Base-by-base conservation (phyloP, 768 basidiomycete species). In the Calocybe indica region DNA sequence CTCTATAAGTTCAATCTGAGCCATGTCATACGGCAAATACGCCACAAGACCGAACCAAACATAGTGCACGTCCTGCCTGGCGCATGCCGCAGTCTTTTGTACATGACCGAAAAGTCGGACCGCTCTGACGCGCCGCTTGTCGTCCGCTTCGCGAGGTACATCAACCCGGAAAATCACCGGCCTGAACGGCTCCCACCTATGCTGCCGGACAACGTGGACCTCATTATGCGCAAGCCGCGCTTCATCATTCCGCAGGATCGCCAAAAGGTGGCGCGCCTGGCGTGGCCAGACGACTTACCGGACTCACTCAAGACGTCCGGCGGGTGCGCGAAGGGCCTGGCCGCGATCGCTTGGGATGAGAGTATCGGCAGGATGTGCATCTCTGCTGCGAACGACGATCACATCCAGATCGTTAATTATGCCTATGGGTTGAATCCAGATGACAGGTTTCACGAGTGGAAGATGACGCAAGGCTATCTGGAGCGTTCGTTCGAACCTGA, bases 311-410 rank as follows among this genome's bases (percentile, higher is more conserved):
- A 22, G 22, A 22, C 22, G 22, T 4, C 22, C 4, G 22, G 22
- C 22, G 22, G 22, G 1, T 29, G 49, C n/a, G 56, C 42, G 32
- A 54, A 45, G 3, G 75, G 72, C 7, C 58, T 81, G 33, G 61
- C 63, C n/a, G 69, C 77, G 12, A 71, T 84, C 32, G 68, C 78
- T 6, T 87, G 80, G 80, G 84, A 87, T 51, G 83, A 86, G 59
- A 67, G 71, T 15, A 78, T 76, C 9, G 83, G 83, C 3, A 69
- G 82, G 35, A 67, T 85, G 10, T 76, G 78, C 53, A 62, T 83
- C 6, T 74, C 75, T 39, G 64, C 69, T 31, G 68, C 68, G 9
- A 55, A 70, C 6, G 71, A 71, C 29, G 46, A 63, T 3, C 50
- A 61, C 10, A 64, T 83, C 37, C 60, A 67, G 31, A 68, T 83